These are phyloP conservation scores for Panaeolus cyanescens DNA, from an alignment of 768 basidiomycete species.

Conservation along the genomic window DNA sequence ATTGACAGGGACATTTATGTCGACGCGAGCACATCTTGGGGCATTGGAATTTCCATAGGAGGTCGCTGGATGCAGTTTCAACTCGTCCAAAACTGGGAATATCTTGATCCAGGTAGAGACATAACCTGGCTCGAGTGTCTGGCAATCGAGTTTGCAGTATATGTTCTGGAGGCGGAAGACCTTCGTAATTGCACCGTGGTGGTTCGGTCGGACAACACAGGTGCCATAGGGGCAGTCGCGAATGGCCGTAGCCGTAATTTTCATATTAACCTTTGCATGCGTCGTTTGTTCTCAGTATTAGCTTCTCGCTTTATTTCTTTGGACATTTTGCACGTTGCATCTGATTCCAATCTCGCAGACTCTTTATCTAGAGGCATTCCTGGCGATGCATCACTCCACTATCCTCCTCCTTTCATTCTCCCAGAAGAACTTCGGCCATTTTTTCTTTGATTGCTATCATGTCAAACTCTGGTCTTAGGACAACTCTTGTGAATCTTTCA, in stretches of 20 bases:
- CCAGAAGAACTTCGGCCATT: constrained; percentile 13
- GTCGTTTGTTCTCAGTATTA: constrained; percentile 11
- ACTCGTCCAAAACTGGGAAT: constrained; percentile 13
- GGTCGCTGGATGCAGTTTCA: constrained; percentile 9
- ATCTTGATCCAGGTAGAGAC: constrained; percentile 11
- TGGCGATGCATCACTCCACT: constrained; percentile 1
- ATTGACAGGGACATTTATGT: constrained; percentile 29
- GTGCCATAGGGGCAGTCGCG: constrained; percentile 30
- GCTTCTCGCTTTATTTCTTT: constrained; percentile 17
- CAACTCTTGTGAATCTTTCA: too few relatives aligned
- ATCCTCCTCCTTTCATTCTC: constrained; percentile 11
- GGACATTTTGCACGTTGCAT: constrained; percentile 22
- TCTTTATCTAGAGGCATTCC: constrained; percentile 15
- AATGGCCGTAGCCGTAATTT: constrained; percentile 31
- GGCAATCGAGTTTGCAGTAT: constrained; percentile 19
- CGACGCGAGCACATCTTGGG: constrained; percentile 28
- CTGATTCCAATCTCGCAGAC: constrained; percentile 31
- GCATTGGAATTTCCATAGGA: constrained; percentile 16
- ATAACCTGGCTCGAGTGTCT: constrained; percentile 28
- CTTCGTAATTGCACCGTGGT: constrained; percentile 17
- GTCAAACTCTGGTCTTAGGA: too few relatives aligned
- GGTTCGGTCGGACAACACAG: constrained; percentile 35
- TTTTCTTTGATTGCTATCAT: too few relatives aligned
- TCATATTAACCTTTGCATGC: constrained; percentile 25
- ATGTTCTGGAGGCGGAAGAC: constrained; percentile 16